phyloP scores from a whole-genome alignment of 805 yeast genomes.

The Starmerella stellata region DNA sequence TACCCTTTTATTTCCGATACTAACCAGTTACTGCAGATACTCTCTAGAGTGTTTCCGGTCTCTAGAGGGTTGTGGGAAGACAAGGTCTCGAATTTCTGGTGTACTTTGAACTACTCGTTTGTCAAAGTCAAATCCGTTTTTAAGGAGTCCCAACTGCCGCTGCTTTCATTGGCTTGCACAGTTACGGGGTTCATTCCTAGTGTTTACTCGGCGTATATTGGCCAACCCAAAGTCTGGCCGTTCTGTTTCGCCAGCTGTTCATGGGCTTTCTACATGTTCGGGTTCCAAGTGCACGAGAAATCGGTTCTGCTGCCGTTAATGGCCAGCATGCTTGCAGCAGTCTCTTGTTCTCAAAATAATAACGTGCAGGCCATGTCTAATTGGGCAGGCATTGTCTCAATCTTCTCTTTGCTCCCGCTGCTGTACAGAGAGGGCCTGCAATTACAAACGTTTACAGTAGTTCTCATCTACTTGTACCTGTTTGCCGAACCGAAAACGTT shows the following conservation, averaged over 20 bases:
- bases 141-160: slow-evolving; percentile 39
- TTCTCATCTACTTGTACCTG: slow-evolving; percentile 59
- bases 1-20: slow-evolving; percentile 39
- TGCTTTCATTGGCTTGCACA: slow-evolving; percentile 27
- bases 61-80: slow-evolving; percentile 90
- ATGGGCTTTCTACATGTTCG: slow-evolving; percentile 72
- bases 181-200: slow-evolving; percentile 37
- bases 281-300: slow-evolving; percentile 94
- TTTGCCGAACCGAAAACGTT: slow-evolving; percentile 1
- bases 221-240: slow-evolving; percentile 23
- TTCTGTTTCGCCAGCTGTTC: slow-evolving; percentile 74
- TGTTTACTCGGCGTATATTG: slow-evolving; percentile 31
- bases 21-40: slow-evolving; percentile 36
- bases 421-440: slow-evolving; percentile 54
- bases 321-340: slow-evolving; percentile 45
- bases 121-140: slow-evolving; percentile 49
- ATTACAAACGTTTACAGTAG: slow-evolving; percentile 51
- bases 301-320: slow-evolving; percentile 71
- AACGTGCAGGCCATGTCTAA: slow-evolving; percentile 52
- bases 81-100: slow-evolving; percentile 95
- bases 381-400: slow-evolving; percentile 74
- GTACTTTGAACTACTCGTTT: slow-evolving; percentile 57
- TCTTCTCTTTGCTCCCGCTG: slow-evolving; percentile 78
- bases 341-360: slow-evolving; percentile 35
- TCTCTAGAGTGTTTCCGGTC: slow-evolving; percentile 71